phyloP scores from a whole-genome alignment of 148 eudicot genomes.

The Rhododendron griersonianum region DNA sequence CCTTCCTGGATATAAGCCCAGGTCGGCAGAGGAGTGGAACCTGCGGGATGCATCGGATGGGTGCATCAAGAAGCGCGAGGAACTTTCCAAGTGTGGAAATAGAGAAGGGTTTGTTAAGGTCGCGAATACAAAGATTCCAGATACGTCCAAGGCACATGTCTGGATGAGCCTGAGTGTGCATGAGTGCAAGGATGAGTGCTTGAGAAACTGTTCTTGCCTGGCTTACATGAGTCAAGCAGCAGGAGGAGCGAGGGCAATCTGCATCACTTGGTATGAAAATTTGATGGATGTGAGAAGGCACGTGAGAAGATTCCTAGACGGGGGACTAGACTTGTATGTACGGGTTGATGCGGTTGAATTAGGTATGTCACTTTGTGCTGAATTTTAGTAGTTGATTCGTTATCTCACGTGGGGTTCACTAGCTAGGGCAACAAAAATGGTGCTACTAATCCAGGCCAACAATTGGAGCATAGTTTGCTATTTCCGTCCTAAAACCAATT shows the following conservation, averaged over 20 bases:
- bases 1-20: not conserved
- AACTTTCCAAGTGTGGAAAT: conserved; percentile 27
- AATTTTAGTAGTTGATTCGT: no score
- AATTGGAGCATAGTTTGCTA: no score
- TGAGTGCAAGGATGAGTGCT: not conserved
- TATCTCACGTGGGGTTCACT: no score
- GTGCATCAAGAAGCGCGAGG: conserved; percentile 28
- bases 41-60: conserved; percentile 38
- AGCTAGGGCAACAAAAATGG: no score
- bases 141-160: conserved; percentile 10
- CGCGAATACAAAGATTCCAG: conserved; percentile 35
- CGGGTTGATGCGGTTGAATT: not conserved
- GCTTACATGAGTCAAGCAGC: not conserved
- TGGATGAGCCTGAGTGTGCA: not conserved
- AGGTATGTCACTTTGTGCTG: not conserved
- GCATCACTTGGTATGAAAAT: not conserved
- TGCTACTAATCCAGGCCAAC: no score
- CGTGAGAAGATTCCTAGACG: not conserved
- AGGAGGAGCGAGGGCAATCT: not conserved
- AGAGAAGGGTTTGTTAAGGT: conserved; percentile 48
- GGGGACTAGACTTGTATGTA: not conserved
- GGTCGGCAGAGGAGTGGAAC: not conserved
- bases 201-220: not conserved
- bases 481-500: no score
- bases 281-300: not conserved